A percentile compares a stretch with the other conserved stretches of the same genome.
phyloP scores from a whole-genome alignment of 2,329 filamentous ascomycete genomes.

The Xylariaceae sp. region DNA sequence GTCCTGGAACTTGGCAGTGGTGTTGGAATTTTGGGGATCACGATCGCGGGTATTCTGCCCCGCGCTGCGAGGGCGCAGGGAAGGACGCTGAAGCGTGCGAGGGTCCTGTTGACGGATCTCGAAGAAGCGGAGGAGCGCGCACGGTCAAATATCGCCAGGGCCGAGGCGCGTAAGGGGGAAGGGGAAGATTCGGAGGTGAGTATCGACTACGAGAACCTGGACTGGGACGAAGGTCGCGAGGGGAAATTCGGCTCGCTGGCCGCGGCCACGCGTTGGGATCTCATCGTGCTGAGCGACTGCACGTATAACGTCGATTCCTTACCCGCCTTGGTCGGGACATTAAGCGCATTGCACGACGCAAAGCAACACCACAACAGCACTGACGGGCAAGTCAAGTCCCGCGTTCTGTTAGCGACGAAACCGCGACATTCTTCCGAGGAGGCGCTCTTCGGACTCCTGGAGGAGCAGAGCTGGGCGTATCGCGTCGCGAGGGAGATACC shows the following conservation, averaged over 20 bases:
- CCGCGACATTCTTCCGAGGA: conserved; percentile 50
- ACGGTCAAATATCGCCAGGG: conserved; percentile 41
- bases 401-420: conserved; percentile 51
- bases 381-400: conserved; percentile 28
- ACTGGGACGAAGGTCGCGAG: conserved; percentile 49
- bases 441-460: conserved; percentile 45
- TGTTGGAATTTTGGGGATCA: conserved; percentile 51
- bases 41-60: conserved; percentile 37
- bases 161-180: conserved; percentile 6
- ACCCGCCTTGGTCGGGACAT: conserved; percentile 48
- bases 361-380: conserved; percentile 26
- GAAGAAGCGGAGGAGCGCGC: conserved; percentile 48
- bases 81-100: conserved; percentile 15
- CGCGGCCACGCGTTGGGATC: conserved; percentile 42
- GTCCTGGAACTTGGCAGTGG: conserved; percentile 54
- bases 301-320: conserved; percentile 56
- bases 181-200: not conserved
- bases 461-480: conserved; percentile 41
- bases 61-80: conserved; percentile 21
- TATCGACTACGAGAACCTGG: conserved; percentile 49
- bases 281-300: conserved; percentile 54
- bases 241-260: conserved; percentile 42
- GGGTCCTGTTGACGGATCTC: conserved; percentile 51
- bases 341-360: conserved; percentile 43
- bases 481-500: conserved; percentile 39